Percentiles rank a stretch among this genome's conserved stretches.
phyloP scores from a whole-genome alignment of 192 early-diverging fungal genomes.

The Rhizophagus prolifer region DNA sequence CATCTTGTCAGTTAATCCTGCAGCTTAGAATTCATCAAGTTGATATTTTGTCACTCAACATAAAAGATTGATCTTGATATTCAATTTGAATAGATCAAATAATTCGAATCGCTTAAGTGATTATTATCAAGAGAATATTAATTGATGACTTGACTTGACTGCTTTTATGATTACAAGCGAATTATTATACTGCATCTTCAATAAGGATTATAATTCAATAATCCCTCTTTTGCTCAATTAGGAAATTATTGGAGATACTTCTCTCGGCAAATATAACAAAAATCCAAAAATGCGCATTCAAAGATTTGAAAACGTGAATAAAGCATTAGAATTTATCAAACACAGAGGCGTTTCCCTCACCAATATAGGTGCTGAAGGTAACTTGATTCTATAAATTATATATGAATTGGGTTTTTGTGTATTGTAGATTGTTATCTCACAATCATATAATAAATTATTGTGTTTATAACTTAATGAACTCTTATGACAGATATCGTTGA shows the following conservation, averaged over 20 bases:
- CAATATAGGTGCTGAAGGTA: conserved; percentile 95
- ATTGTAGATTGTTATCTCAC: neutral
- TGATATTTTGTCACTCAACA: too few relatives aligned
- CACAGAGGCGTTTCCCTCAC: conserved; percentile 82
- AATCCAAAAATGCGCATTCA: conserved; percentile 91
- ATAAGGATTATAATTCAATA: too few relatives aligned
- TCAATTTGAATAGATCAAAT: neutral
- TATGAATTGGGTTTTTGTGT: neutral
- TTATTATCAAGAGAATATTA: neutral
- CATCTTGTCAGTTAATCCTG: too few relatives aligned
- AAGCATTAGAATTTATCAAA: conserved; percentile 90
- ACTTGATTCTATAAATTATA: neutral
- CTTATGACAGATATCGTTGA: conserved; percentile 82
- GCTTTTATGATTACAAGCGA: neutral
- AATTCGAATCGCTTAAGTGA: neutral
- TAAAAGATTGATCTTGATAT: neutral
- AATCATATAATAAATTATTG: neutral
- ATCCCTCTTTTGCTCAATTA: conserved; percentile 20
- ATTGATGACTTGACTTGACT: neutral
- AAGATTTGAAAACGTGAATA: conserved; percentile 93
- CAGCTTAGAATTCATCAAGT: neutral
- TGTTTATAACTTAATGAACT: too few relatives aligned
- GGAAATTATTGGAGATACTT: conserved; percentile 94
- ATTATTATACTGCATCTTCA: too few relatives aligned
- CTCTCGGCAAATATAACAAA: conserved; percentile 83